Evolutionary conservation across 2,329 filamentous ascomycete species (phyloP).

Genomic region (Aspergillus caelatus): DNA sequence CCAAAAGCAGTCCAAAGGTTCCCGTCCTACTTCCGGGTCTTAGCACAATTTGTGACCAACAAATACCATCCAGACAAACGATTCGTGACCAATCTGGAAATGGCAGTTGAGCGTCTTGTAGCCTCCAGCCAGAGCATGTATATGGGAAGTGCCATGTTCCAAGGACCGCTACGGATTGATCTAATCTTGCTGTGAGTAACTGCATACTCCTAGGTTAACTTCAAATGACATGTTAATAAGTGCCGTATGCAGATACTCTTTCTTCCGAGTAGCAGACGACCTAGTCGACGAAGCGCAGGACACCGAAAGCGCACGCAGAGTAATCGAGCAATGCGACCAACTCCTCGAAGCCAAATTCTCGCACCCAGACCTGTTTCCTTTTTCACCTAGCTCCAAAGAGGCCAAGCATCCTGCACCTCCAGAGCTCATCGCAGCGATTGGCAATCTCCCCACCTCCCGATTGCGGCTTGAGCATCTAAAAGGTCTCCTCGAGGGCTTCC

Average conservation of each 20-base stretch:
- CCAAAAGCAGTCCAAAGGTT: background rate
- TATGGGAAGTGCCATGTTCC: conserved; percentile 70
- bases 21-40: conserved; percentile 27
- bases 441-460: conserved; percentile 61
- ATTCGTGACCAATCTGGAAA: conserved; percentile 60
- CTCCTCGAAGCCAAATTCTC: background rate
- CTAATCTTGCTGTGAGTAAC: conserved; percentile 62
- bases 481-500: conserved; percentile 68
- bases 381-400: background rate
- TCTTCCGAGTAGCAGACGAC: conserved; percentile 74
- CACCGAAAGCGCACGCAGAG: conserved; percentile 21
- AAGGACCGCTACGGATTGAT: conserved; percentile 68
- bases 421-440: conserved; percentile 41
- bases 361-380: background rate
- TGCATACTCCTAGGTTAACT: background rate
- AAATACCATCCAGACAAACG: conserved; percentile 55
- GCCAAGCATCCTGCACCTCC: conserved; percentile 1
- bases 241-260: conserved; percentile 61
- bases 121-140: conserved; percentile 75
- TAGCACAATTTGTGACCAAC: conserved; percentile 25
- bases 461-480: conserved; percentile 63
- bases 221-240: conserved; percentile 9
- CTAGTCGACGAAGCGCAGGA: conserved; percentile 66
- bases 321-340: background rate
- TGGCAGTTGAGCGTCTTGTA: conserved; percentile 61